Evolutionary conservation across 2,329 filamentous ascomycete species (phyloP).

Genomic region (Catunica adiposa): DNA sequence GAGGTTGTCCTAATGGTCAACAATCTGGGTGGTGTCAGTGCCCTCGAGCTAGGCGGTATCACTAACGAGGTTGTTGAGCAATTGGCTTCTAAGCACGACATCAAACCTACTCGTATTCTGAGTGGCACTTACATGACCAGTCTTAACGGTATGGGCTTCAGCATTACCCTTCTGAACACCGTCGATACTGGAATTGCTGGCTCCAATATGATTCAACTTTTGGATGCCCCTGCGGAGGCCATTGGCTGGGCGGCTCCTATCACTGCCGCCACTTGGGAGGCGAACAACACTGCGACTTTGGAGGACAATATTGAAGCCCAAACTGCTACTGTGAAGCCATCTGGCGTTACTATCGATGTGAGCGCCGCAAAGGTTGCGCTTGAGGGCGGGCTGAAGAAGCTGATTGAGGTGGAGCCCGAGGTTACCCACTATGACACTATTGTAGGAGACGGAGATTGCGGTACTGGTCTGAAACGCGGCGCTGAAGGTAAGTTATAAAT

Average conservation of each 20-base stretch:
- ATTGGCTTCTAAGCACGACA: conserved; percentile 37
- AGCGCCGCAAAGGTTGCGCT: conserved; percentile 34
- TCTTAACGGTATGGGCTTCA: conserved; percentile 60
- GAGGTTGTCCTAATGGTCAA: conserved; percentile 58
- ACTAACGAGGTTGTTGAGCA: conserved; percentile 51
- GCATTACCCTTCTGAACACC: conserved; percentile 52
- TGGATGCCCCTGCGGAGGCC: conserved; percentile 54
- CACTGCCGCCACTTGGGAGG: conserved; percentile 45
- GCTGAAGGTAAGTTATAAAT: conserved; percentile 44
- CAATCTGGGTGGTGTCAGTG: conserved; percentile 59
- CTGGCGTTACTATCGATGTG: conserved; percentile 37
- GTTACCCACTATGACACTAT: conserved; percentile 63
- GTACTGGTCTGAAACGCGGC: conserved; percentile 69
- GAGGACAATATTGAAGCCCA: conserved; percentile 16
- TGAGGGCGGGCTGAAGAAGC: conserved; percentile 38
- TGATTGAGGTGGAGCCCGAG: conserved; percentile 53
- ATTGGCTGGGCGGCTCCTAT: conserved; percentile 54
- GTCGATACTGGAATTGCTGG: conserved; percentile 40
- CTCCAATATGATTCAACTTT: conserved; percentile 47
- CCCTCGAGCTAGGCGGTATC: conserved; percentile 56
- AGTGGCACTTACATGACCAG: conserved; percentile 65
- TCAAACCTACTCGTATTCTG: conserved; percentile 48
- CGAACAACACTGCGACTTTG: conserved; percentile 29
- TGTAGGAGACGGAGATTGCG: conserved; percentile 82
- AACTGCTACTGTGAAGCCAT: conserved; percentile 27